Conservation (phyloP, 2,329 filamentous ascomycete genomes). For the Arthrobotrys entomopaga region DNA sequence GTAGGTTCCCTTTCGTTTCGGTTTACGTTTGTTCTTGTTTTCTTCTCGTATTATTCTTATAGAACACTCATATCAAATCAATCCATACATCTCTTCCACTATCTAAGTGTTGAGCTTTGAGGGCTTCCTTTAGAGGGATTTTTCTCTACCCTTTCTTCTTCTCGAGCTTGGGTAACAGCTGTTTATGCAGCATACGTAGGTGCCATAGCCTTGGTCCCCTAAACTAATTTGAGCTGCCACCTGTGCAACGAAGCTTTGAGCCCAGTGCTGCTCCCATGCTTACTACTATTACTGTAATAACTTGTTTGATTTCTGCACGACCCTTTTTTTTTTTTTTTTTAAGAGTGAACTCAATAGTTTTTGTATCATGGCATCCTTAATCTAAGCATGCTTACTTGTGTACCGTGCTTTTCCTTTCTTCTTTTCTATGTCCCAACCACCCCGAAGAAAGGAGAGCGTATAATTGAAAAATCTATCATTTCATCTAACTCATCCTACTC, state of each 20-base stretch:
- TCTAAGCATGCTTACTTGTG: background rate
- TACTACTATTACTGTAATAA: too few species aligned
- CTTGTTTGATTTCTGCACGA: too few species aligned
- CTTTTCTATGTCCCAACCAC: background rate
- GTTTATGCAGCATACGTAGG: conserved; percentile 17
- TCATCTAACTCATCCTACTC: conserved; percentile 7
- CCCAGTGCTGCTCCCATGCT: too few species aligned
- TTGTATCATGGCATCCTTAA: too few species aligned
- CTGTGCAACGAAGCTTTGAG: too few species aligned
- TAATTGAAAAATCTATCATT: conserved; percentile 14
- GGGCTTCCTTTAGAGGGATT: background rate
- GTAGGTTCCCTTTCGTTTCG: conserved; percentile 19
- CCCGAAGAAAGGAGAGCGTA: background rate
- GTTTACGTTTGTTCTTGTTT: background rate
- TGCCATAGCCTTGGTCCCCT: background rate
- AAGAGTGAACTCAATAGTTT: too few species aligned
- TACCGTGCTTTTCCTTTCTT: background rate
- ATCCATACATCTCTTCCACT: too few species aligned
- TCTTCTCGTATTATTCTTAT: background rate
- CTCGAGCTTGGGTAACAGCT: background rate
- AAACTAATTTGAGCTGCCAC: background rate
- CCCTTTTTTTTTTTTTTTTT: too few species aligned
- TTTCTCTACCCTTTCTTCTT: background rate
- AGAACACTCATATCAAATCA: too few species aligned
- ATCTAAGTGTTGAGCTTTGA: too few species aligned